These are phyloP conservation scores for Fusarium liriodendri DNA, from an alignment of 2,329 filamentous ascomycete species.

Conservation along the genomic window DNA sequence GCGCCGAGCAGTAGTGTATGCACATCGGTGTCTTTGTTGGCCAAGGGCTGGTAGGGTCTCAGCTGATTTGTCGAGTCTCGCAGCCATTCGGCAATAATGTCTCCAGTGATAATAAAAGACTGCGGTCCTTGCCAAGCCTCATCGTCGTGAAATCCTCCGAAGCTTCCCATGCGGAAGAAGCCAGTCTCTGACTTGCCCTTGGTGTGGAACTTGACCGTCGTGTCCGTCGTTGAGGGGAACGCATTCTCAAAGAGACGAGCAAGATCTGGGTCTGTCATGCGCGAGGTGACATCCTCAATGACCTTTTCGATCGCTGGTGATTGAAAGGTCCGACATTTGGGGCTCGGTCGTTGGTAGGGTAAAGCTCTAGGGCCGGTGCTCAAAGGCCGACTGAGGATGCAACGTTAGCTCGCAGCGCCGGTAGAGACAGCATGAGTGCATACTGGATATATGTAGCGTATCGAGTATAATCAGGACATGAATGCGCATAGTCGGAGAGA, in stretches of 20 bases:
- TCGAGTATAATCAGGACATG: slow-evolving; percentile 55
- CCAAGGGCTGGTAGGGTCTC: slow-evolving; percentile 86
- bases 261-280: slow-evolving; percentile 86
- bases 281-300: slow-evolving; percentile 82
- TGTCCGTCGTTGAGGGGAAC: slow-evolving; percentile 87
- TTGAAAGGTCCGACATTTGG: slow-evolving; percentile 87
- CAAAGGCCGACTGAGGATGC: slow-evolving; percentile 71
- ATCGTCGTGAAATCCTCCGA: slow-evolving; percentile 54
- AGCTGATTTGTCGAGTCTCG: slow-evolving; percentile 95
- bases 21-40: slow-evolving; percentile 82
- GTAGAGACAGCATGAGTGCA: slow-evolving; percentile 21
- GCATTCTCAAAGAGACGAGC: slow-evolving; percentile 95
- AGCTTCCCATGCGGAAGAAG: slow-evolving; percentile 50
- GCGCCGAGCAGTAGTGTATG: slow-evolving; percentile 87
- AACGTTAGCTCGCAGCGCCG: slow-evolving; percentile 7
- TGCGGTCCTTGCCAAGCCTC: slow-evolving; percentile 85
- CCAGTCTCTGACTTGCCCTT: slow-evolving; percentile 62
- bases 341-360: slow-evolving; percentile 86
- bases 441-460: slow-evolving; percentile 56
- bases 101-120: slow-evolving; percentile 92
- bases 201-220: slow-evolving; percentile 88
- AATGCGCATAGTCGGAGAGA: slow-evolving; percentile 41
- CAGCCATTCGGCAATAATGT: slow-evolving; percentile 94
- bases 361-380: slow-evolving; percentile 83
- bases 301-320: slow-evolving; percentile 89